phyloP scores from a whole-genome alignment of 2,329 filamentous ascomycete genomes.

The Cladophialophora carrionii region DNA sequence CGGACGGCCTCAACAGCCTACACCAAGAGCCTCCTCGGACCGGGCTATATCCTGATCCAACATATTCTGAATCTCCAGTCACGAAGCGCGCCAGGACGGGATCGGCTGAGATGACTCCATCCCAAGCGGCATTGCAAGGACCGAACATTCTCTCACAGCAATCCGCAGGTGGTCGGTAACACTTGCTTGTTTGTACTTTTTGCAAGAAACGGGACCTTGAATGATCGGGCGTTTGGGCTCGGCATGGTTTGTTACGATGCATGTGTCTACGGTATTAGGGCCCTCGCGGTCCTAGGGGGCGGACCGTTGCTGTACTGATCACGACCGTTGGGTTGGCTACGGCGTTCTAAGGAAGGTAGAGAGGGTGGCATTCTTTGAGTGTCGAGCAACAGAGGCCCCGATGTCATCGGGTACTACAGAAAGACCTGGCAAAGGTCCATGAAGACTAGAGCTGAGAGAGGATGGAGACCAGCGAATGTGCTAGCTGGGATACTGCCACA shows the following conservation, averaged over 20 bases:
- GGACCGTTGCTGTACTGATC: slow-evolving; percentile 16
- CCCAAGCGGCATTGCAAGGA: slow-evolving; percentile 36
- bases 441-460: neutral
- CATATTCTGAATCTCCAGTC: slow-evolving; percentile 31
- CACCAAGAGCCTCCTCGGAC: slow-evolving; percentile 32
- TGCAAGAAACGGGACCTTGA: neutral
- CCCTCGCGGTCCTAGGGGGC: neutral
- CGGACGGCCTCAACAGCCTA: slow-evolving; percentile 22
- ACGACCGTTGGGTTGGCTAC: neutral
- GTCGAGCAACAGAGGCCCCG: neutral
- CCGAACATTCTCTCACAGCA: slow-evolving; percentile 31
- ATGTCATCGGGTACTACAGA: neutral
- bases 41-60: slow-evolving; percentile 33
- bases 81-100: slow-evolving; percentile 31
- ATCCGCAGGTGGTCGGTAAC: slow-evolving; percentile 26
- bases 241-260: neutral
- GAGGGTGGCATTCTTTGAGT: neutral
- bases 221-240: slow-evolving; percentile 7
- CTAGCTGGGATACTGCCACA: slow-evolving; percentile 1
- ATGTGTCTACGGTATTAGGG: slow-evolving; percentile 7
- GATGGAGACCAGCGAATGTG: neutral
- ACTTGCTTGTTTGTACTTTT: neutral
- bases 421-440: neutral
- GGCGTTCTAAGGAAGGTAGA: slow-evolving; percentile 10
- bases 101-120: slow-evolving; percentile 33